Evolutionary conservation across 345 rosid genomes (phyloP).

Genomic region (Eucalyptus curtisii): DNA sequence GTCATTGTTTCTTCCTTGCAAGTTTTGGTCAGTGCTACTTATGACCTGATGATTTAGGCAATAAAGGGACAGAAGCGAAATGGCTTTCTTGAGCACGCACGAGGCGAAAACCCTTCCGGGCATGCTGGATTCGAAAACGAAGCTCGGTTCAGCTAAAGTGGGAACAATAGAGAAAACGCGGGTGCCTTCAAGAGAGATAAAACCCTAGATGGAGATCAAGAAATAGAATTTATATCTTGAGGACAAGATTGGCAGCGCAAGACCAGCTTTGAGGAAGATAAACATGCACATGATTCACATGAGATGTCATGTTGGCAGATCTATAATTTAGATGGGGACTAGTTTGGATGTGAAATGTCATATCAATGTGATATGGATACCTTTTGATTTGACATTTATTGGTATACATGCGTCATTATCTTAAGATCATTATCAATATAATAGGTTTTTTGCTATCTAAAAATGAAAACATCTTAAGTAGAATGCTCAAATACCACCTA

Average conservation of each 20-base stretch:
- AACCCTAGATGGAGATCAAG: background rate
- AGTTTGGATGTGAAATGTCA: background rate
- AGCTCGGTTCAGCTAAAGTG: background rate
- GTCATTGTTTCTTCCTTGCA: background rate
- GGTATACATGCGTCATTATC: rapidly evolving
- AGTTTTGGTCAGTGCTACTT: background rate
- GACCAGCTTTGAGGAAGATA: background rate
- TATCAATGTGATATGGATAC: no score
- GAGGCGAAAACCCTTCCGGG: no score
- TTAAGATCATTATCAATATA: background rate
- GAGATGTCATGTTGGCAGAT: background rate
- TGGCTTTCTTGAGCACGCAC: no score
- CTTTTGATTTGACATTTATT: background rate
- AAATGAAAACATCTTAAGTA: background rate
- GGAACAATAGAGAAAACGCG: background rate
- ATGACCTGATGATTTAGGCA: background rate
- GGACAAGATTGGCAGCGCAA: background rate
- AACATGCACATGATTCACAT: background rate
- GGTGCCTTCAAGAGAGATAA: background rate
- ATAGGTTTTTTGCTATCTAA: rapidly evolving
- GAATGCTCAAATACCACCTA: rapidly evolving
- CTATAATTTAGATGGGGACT: background rate
- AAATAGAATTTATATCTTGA: background rate
- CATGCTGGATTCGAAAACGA: no score
- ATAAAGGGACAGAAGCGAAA: no score